Evolutionary conservation across 495 filamentous ascomycete species (phyloP), one percentile per base, ranked within the genome.

Genomic region (Neurospora sp.): DNA sequence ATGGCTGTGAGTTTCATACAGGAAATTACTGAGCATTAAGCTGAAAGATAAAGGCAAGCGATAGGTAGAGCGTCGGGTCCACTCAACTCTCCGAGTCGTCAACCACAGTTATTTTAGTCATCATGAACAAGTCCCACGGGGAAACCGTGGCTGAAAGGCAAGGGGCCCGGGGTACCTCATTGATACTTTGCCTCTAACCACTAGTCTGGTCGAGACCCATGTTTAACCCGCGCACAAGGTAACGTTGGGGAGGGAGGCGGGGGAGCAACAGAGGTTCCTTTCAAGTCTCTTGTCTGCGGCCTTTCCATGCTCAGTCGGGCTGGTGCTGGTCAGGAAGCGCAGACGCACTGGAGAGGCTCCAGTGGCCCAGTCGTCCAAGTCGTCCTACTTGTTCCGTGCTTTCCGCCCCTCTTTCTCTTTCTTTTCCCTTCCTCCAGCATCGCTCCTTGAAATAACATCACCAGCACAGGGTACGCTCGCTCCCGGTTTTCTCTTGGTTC

Each of bases 331-430:
- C 27, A 61, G 16, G 53, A 61, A 61, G 53, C 53, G 53, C 53
- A 61, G 53, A 61, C 5, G 53, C 53, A 35, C 4, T 14, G 53
- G 22, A 27, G 53, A 61, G 53, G 53, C 53, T 61, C 53, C 53
- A 61, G 53, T 59, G 46, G 46, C 76, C 74, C 77, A 70, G 71
- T 44, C 68, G 69, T 65, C 53, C 61, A 18, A 18, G 12, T 35
- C 69, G 72, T 76, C 65, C 46, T 74, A 75, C 70, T 78, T 75
- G 77, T 80, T 72, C 78, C 76, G 74, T 76, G 74, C 48, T 48
- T 77, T 76, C 78, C 77, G 75, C 74, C 73, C 61, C 53, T 69
- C 73, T 46, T 75, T 73, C 74, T 72, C 73, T 78, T 69, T 70
- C 73, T 74, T 72, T 74, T 68, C 68, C 69, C 70, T 72, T 75